A percentile compares a stretch with the other conserved stretches of the same genome.
Evolutionary conservation across 805 yeast genomes (phyloP).

Genomic region (Candida parachauliodes): DNA sequence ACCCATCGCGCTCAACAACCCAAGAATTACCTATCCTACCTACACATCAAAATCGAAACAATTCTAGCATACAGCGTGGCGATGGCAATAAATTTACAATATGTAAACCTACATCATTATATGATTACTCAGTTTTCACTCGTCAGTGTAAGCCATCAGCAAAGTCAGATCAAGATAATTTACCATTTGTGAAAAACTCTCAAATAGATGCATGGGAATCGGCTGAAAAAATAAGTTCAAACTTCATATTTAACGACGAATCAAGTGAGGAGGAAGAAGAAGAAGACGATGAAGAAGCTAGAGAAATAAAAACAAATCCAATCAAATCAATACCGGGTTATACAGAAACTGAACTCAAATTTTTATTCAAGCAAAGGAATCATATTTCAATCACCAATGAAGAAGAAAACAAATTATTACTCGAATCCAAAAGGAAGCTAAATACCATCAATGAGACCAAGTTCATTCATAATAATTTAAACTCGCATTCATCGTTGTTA

Average conservation of each 20-base stretch:
- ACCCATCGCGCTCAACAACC: not conserved
- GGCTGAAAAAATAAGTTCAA: conserved; percentile 36
- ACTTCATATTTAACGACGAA: conserved; percentile 32
- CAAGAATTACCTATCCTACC: not conserved
- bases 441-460: not conserved
- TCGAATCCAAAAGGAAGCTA: conserved; percentile 19
- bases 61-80: not conserved
- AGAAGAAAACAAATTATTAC: conserved; percentile 23
- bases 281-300: conserved; percentile 13
- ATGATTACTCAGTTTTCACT: conserved; percentile 37
- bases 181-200: conserved; percentile 37
- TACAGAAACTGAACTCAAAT: conserved; percentile 31
- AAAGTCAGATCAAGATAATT: conserved; percentile 16
- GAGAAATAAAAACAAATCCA: conserved; percentile 8
- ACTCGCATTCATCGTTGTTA: conserved; percentile 18
- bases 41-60: not conserved
- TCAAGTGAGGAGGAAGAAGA: conserved; percentile 18
- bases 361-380: conserved; percentile 15
- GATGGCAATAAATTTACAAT: conserved; percentile 19
- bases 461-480: conserved; percentile 15
- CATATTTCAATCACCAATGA: conserved; percentile 11
- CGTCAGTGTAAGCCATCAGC: conserved; percentile 9
- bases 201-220: conserved; percentile 45
- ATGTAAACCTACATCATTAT: conserved; percentile 31
- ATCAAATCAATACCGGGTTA: conserved; percentile 38